phyloP scores from a whole-genome alignment of 1,284 basidiomycete genomes.

The Ustilago bromivora region DNA sequence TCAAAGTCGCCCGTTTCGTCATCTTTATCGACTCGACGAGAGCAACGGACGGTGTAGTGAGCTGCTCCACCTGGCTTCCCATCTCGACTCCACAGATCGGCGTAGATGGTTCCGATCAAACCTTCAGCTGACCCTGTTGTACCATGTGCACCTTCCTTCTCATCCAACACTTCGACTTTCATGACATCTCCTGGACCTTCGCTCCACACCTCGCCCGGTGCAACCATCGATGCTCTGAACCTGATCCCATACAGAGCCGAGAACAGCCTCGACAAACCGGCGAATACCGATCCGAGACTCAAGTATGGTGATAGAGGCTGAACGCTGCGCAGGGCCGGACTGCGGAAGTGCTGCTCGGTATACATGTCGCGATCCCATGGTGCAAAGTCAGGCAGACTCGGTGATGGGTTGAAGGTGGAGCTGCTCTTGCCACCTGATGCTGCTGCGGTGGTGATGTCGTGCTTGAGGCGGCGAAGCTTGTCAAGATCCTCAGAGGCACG shows the following conservation, averaged over 20 bases:
- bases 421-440: constrained; percentile 1
- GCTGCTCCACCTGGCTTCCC: constrained; percentile 93
- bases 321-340: constrained; percentile 36
- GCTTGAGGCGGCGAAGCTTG: constrained; percentile 57
- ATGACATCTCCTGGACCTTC: constrained; percentile 76
- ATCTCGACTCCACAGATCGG: constrained; percentile 85
- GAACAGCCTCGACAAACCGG: constrained; percentile 64
- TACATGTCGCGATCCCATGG: constrained; percentile 68
- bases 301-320: constrained; percentile 64
- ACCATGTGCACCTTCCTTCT: constrained; percentile 76
- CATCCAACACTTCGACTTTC: constrained; percentile 92
- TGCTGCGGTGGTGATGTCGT: neutral
- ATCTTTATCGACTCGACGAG: constrained; percentile 89
- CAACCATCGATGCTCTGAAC: constrained; percentile 56
- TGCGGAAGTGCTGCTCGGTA: constrained; percentile 57
- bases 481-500: constrained; percentile 51
- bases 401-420: constrained; percentile 22
- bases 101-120: constrained; percentile 91
- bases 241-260: constrained; percentile 64
- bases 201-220: constrained; percentile 88
- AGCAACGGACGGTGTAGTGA: constrained; percentile 97
- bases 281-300: constrained; percentile 66
- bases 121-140: constrained; percentile 31
- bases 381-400: constrained; percentile 25
- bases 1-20: constrained; percentile 78